Percentiles rank a stretch among this genome's conserved stretches.
These are phyloP conservation scores for Phialemoniopsis sp. DNA, from an alignment of 2,329 filamentous ascomycete genomes.

Conservation along the genomic window DNA sequence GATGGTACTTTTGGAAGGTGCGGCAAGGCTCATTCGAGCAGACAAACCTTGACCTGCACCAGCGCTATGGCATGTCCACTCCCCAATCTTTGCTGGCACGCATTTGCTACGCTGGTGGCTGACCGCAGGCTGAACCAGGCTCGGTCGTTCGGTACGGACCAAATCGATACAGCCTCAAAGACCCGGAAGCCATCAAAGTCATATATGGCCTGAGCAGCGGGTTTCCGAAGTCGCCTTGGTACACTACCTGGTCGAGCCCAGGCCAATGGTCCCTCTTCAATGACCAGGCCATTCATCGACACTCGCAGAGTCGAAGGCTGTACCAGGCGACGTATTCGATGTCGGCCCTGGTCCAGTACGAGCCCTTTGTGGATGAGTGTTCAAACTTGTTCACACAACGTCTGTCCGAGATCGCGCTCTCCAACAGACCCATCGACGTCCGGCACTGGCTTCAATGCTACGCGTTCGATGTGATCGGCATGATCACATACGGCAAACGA, in stretches of 20 bases:
- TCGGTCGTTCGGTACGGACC: neutral
- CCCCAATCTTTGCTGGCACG: neutral
- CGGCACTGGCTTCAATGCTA: constrained; percentile 6
- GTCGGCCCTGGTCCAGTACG: constrained; percentile 2
- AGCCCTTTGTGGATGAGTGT: constrained; percentile 1
- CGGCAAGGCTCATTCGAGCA: neutral
- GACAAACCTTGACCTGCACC: neutral
- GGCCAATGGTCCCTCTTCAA: neutral
- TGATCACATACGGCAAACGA: constrained; percentile 6
- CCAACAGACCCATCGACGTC: neutral
- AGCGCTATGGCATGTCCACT: constrained; percentile 5
- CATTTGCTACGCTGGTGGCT: constrained; percentile 6
- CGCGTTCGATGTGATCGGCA: constrained; percentile 6
- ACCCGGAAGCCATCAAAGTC: neutral
- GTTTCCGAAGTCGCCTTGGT: constrained; percentile 1
- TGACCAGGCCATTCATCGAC: neutral
- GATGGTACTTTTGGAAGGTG: constrained; percentile 1
- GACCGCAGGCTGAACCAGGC: neutral
- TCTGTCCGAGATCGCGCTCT: constrained; percentile 2
- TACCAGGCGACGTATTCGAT: constrained; percentile 10
- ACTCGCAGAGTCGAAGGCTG: neutral
- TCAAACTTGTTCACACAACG: neutral
- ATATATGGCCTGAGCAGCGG: constrained; percentile 1
- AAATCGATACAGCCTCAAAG: neutral
- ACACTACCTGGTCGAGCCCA: neutral